Conservation (phyloP, 495 filamentous ascomycete genomes). For the Daldinia grandis region DNA sequence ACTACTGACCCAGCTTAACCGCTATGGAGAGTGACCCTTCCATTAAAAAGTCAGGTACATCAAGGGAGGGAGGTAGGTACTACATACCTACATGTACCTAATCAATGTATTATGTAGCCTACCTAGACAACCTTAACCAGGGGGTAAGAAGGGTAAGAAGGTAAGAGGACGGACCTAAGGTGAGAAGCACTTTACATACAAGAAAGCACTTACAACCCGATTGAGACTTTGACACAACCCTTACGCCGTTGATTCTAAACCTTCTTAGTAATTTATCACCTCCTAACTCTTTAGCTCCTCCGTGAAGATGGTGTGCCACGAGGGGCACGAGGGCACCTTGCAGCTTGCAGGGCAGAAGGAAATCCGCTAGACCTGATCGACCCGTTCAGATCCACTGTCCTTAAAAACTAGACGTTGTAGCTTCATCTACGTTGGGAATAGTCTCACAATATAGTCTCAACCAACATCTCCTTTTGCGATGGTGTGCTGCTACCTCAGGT, state of each 20-base stretch:
- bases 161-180: too few species aligned
- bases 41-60: background rate
- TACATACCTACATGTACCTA: too few species aligned
- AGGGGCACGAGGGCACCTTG: constrained; percentile 33
- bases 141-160: constrained; percentile 1
- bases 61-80: constrained; percentile 14
- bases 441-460: constrained; percentile 37
- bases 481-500: constrained; percentile 8
- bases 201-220: constrained; percentile 12
- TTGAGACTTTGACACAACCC: constrained; percentile 35
- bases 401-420: constrained; percentile 20
- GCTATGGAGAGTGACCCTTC: constrained; percentile 4
- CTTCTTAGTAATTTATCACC: constrained; percentile 22
- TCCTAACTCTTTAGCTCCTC: constrained; percentile 6
- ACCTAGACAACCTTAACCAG: constrained; percentile 19
- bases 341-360: constrained; percentile 16
- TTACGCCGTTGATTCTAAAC: constrained; percentile 35
- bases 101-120: background rate
- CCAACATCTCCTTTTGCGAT: constrained; percentile 24
- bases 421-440: constrained; percentile 36
- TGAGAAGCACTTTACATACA: background rate
- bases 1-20: background rate
- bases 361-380: constrained; percentile 27
- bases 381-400: constrained; percentile 14
- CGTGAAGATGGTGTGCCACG: constrained; percentile 35